Percentiles rank a stretch among this genome's conserved stretches.
Conservation (phyloP, 768 basidiomycete genomes). For the Suillus cothurnatus region DNA sequence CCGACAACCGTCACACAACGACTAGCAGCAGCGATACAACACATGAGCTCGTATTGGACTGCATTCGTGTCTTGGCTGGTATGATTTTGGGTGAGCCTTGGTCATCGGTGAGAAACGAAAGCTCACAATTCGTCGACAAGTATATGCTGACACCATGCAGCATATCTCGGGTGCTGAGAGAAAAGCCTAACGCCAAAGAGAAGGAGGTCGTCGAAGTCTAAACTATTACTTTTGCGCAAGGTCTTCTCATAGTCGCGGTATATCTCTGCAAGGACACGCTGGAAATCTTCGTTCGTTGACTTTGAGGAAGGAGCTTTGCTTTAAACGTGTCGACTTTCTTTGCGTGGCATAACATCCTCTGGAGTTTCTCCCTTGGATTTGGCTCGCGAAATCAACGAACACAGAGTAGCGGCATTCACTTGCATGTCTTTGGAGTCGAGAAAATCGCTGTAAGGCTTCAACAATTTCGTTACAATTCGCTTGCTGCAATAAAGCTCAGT, state of each 20-base stretch:
- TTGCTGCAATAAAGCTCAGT: constrained; percentile 46
- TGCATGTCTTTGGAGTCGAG: constrained; percentile 48
- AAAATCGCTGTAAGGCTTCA: constrained; percentile 57
- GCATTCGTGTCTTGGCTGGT: constrained; percentile 77
- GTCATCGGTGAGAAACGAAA: neutral
- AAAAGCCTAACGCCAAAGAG: constrained; percentile 73
- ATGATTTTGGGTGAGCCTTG: neutral
- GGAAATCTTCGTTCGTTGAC: constrained; percentile 27
- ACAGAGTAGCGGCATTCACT: constrained; percentile 55
- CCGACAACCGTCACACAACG: constrained; percentile 79
- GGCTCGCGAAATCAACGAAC: constrained; percentile 71
- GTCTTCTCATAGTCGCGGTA: constrained; percentile 68
- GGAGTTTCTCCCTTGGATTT: constrained; percentile 64
- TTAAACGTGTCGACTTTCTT: constrained; percentile 8
- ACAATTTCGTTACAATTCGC: constrained; percentile 59
- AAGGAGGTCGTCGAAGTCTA: constrained; percentile 90
- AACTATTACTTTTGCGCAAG: constrained; percentile 61
- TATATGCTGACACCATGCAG: constrained; percentile 65
- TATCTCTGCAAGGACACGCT: constrained; percentile 49
- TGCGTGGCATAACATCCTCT: constrained; percentile 40
- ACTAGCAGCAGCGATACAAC: constrained; percentile 52
- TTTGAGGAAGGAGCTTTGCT: constrained; percentile 3
- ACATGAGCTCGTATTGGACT: constrained; percentile 82
- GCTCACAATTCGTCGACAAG: constrained; percentile 52
- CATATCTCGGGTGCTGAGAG: constrained; percentile 45